A percentile compares a stretch with the other conserved stretches of the same genome.
These are phyloP conservation scores for Sophora flavescens DNA, from an alignment of 306 rosid genomes.

Conservation along the genomic window DNA sequence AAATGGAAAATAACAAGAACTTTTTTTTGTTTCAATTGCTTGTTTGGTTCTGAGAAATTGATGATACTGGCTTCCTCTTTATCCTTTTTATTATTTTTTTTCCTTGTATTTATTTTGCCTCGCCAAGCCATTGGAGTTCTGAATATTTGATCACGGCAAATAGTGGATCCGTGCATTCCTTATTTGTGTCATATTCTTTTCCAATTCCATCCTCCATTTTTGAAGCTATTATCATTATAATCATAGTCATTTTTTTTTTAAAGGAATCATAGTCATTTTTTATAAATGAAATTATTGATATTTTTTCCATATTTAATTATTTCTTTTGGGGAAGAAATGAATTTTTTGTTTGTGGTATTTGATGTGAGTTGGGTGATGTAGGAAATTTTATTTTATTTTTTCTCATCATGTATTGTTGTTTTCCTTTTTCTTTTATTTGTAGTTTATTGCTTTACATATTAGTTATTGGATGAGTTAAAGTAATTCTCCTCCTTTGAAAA, in stretches of 20 bases:
- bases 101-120: conserved; percentile 5
- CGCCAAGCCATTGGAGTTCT: conserved; percentile 17
- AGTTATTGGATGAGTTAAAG: conserved; percentile 44
- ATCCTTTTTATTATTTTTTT: neutral
- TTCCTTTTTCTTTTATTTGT: conserved; percentile 3
- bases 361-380: conserved; percentile 36
- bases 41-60: conserved; percentile 17
- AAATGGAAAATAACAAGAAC: conserved; percentile 1
- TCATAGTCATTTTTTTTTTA: too few species aligned
- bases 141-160: conserved; percentile 25
- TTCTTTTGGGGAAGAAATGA: neutral
- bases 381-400: conserved; percentile 15
- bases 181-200: conserved; percentile 30
- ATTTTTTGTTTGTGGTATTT: conserved; percentile 9
- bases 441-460: conserved; percentile 31
- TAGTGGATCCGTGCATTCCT: conserved; percentile 39
- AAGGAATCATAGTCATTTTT: too few species aligned
- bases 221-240: conserved; percentile 10
- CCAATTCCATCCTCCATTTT: conserved; percentile 24
- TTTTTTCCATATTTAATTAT: neutral
- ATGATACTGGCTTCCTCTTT: conserved; percentile 28
- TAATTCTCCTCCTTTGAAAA: conserved; percentile 44
- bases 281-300: neutral
- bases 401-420: neutral
- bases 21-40: neutral